Percentiles rank a stretch among this genome's conserved stretches.
These are phyloP conservation scores for Solanum dulcamara DNA, from an alignment of 257 asterid species.

Conservation along the genomic window DNA sequence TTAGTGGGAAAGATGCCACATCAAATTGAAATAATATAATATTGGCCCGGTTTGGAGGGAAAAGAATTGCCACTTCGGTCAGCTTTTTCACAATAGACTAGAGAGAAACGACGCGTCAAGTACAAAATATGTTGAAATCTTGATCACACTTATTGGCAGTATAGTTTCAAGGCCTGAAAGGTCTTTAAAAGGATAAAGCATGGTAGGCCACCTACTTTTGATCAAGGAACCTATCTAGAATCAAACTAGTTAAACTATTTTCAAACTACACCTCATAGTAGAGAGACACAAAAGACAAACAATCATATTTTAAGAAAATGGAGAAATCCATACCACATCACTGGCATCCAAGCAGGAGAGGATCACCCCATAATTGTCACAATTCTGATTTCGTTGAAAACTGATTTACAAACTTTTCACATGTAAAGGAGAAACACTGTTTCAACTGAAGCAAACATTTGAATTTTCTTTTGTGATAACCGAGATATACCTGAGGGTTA, in stretches of 20 bases:
- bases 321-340: not conserved
- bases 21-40: not conserved
- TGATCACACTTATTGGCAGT: not conserved
- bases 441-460: not conserved
- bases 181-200: not conserved
- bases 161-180: not conserved
- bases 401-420: not conserved
- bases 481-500: not conserved
- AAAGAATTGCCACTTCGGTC: not conserved
- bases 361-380: not conserved
- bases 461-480: not conserved
- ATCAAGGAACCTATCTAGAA: not conserved
- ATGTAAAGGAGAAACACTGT: not conserved
- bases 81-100: not conserved
- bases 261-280: not conserved
- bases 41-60: not conserved
- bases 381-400: not conserved
- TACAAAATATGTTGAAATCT: not conserved
- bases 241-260: not conserved
- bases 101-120: not conserved
- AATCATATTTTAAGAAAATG: not conserved
- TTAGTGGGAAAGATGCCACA: not conserved
- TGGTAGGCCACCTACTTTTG: not conserved
- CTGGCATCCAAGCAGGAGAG: not conserved
- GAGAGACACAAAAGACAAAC: not conserved